A percentile compares a stretch with the other conserved stretches of the same genome.
These are phyloP conservation scores for Camellia oleifera DNA, from an alignment of 179 eudicot genomes.

Conservation along the genomic window DNA sequence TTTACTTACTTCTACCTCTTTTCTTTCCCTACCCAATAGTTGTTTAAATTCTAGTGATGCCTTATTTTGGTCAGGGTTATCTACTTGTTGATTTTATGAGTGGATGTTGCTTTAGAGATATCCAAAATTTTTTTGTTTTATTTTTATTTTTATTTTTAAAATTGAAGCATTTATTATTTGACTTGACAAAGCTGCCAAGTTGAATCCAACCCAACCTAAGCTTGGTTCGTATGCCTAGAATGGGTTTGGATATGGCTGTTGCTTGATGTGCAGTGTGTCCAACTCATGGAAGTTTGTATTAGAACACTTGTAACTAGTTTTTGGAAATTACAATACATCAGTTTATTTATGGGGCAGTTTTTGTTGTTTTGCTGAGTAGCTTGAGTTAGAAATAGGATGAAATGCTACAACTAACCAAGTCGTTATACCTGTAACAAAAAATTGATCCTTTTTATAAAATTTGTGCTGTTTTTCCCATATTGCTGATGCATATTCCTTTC, in stretches of 20 bases:
- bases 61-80: no score
- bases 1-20: no score
- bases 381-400: background rate
- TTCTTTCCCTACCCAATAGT: no score
- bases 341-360: background rate
- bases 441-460: background rate
- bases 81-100: no score
- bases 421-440: background rate
- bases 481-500: conserved; percentile 5
- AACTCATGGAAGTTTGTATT: background rate
- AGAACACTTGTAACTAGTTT: background rate
- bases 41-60: no score
- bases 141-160: no score
- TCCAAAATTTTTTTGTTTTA: no score
- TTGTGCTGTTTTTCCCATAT: conserved; percentile 7
- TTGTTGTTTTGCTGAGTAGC: background rate
- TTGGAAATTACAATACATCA: background rate
- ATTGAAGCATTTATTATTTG: no score
- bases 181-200: no score
- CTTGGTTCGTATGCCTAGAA: no score
- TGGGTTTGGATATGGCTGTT: background rate
- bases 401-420: background rate
- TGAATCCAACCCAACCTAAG: no score
- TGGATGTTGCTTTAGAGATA: background rate
- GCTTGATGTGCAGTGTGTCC: background rate